These are phyloP conservation scores for Sugiyamaella sp. DNA, from an alignment of 1,139 yeast species.

Conservation along the genomic window DNA sequence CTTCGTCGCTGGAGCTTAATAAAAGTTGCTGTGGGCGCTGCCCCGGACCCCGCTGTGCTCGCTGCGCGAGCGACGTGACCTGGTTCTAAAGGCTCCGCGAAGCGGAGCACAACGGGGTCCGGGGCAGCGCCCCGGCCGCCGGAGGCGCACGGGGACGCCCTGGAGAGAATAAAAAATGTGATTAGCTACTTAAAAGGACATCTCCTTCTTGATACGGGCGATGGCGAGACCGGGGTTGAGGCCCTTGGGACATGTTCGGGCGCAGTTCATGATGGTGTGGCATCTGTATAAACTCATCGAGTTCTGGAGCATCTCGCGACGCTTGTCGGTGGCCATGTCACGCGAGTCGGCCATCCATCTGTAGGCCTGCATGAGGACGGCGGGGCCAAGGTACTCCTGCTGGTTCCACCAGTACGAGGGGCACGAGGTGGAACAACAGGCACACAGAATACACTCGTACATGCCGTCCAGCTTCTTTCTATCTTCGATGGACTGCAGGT, in stretches of 20 bases:
- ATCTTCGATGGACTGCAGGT: conserved; percentile 87
- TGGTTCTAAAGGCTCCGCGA: too few species aligned
- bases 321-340: conserved; percentile 80
- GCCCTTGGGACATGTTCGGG: conserved; percentile 98
- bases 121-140: conserved; percentile 16
- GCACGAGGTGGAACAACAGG: conserved; percentile 98
- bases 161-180: conserved; percentile 5
- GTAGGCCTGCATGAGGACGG: conserved; percentile 98
- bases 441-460: conserved; percentile 97
- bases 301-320: conserved; percentile 92
- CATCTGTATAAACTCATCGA: conserved; percentile 98
- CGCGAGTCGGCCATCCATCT: conserved; percentile 98
- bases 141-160: conserved; percentile 1
- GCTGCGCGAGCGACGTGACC: too few species aligned
- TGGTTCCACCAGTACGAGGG: conserved; percentile 99
- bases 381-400: conserved; percentile 98
- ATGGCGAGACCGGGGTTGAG: conserved; percentile 97
- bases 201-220: conserved; percentile 93
- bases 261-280: conserved; percentile 98
- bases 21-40: too few species aligned
- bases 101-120: conserved; percentile 5
- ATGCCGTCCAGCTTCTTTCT: conserved; percentile 96
- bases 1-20: too few species aligned
- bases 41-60: too few species aligned
- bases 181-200: conserved; percentile 60